Evolutionary conservation across 345 rosid species (phyloP), one percentile per base, ranked within the genome.

Genomic region (Populus davidiana): DNA sequence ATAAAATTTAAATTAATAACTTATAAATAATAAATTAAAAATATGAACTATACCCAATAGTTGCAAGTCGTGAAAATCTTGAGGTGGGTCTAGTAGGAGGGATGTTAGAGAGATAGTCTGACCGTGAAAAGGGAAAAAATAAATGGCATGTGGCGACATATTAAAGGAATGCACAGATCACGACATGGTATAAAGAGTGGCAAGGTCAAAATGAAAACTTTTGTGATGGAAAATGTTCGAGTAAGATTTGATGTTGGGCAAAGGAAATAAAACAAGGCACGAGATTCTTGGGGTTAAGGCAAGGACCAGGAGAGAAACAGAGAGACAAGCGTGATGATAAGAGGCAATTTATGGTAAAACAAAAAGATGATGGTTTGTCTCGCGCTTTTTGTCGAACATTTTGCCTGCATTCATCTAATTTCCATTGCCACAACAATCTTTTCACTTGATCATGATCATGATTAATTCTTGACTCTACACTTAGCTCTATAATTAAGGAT

Each of bases 321-420:
- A 72, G 68, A 66, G 85, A 80, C 81, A 75, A 49, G 43, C 52
- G 76, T 70, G 59, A 77, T 81, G 80, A 80, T 77, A 69, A 71
- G 81, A 71, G 25, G 75, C 66, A 79, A 65, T 17, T 1, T 23
- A 31, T 39, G 16, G 54, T 21, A 33, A 33, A 41, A 11, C 20
- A 41, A 9, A n/a, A 23, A 2, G 69, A 82, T 80, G 47, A 85
- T 75, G 63, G 69, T 61, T 52, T 78, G 81, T 70, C 81, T 79
- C 72, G 38, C 66, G 79, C 87, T 81, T 86, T 81, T 84, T 76
- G 86, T 81, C 85, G 80, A 74, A 56, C 56, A 70, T 77, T 31
- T 72, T 77, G 83, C 71, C 70, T 17, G 84, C 78, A 82, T 74
- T 82, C 78, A 80, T 78, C 7, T 4, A 33, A 33, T 33, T 33